Percentiles rank a stretch among this genome's conserved stretches.
These are phyloP conservation scores for Sporisorium graminicola DNA, from an alignment of 1,284 basidiomycete species.

Conservation along the genomic window DNA sequence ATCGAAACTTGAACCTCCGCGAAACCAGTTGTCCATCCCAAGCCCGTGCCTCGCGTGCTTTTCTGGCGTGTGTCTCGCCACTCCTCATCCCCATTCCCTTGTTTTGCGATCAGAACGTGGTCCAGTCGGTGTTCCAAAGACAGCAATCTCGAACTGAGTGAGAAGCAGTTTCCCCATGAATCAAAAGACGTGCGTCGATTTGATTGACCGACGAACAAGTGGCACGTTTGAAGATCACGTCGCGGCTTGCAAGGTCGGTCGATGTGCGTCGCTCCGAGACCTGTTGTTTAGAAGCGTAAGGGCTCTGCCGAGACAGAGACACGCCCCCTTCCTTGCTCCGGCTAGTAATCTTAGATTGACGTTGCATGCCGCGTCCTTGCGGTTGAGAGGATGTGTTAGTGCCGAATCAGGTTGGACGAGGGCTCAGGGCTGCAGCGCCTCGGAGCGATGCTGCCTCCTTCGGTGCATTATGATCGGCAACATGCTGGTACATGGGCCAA, in stretches of 20 bases:
- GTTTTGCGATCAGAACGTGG: no score
- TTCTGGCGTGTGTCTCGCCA: no score
- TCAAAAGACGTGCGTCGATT: background rate
- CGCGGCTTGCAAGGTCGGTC: background rate
- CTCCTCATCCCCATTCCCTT: no score
- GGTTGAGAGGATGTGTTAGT: background rate
- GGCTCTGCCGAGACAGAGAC: background rate
- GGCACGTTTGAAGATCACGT: background rate
- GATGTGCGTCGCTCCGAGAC: constrained; percentile 5
- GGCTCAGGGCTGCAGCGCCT: background rate
- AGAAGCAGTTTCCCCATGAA: background rate
- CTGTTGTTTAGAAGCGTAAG: background rate
- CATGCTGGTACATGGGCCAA: background rate
- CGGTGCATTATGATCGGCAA: background rate
- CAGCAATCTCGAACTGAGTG: no score
- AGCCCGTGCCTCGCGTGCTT: no score
- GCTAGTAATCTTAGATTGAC: background rate
- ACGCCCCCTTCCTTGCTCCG: background rate
- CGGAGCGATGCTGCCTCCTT: no score
- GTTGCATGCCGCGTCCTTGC: background rate
- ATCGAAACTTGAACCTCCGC: no score
- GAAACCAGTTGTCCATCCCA: no score
- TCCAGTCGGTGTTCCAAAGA: no score
- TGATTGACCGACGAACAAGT: background rate
- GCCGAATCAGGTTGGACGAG: background rate